Evolutionary conservation across 2,329 filamentous ascomycete genomes (phyloP).

Genomic region (Geoglossum cookeanum): DNA sequence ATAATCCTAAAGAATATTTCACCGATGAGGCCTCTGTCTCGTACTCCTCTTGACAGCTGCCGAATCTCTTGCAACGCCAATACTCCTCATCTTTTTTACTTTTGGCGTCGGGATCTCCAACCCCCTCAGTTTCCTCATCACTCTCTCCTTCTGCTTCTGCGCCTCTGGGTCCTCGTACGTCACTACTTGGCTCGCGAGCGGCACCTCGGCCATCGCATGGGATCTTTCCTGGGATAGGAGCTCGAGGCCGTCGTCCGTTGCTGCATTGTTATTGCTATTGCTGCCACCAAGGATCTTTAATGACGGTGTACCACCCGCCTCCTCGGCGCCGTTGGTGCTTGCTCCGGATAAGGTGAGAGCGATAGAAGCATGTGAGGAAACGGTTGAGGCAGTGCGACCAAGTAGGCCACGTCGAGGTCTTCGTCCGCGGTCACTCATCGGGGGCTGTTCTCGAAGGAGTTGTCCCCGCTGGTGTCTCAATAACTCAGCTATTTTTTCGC

Average conservation of each 20-base stretch:
- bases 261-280: not conserved
- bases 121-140: slow-evolving; percentile 5
- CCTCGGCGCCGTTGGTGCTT: not conserved
- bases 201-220: not conserved
- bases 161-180: slow-evolving; percentile 5
- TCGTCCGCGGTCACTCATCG: not conserved
- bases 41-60: not conserved
- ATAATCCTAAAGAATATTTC: not conserved
- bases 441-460: not conserved
- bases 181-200: slow-evolving; percentile 3
- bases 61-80: not conserved
- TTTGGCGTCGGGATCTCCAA: not conserved
- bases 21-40: not conserved
- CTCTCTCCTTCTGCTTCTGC: slow-evolving; percentile 3
- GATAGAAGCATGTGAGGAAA: not conserved
- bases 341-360: not conserved
- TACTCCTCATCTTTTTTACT: not conserved
- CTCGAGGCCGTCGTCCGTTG: not conserved
- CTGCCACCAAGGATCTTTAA: not conserved
- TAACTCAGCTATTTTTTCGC: not conserved
- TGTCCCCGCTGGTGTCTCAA: not conserved
- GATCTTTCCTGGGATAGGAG: not conserved
- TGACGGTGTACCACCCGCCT: not conserved
- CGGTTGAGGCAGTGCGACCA: not conserved
- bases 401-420: not conserved